Evolutionary conservation across 139 green algal species (phyloP).

Genomic region (Chlamydomonas asymmetrica): DNA sequence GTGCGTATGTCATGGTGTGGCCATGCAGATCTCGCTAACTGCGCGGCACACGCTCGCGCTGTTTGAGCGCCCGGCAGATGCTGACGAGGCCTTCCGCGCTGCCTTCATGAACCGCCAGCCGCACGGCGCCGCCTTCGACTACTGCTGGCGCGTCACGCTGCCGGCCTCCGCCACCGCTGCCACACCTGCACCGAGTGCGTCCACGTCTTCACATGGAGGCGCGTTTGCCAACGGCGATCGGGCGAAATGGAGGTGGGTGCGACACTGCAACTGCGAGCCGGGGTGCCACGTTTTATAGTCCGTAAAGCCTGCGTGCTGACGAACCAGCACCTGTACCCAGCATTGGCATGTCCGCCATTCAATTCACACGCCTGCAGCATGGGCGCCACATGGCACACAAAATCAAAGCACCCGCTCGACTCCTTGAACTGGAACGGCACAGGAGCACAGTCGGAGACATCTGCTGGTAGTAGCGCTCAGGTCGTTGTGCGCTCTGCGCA

Average conservation of each 20-base stretch:
- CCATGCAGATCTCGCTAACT: slow-evolving; percentile 21
- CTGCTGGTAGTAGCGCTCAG: no score
- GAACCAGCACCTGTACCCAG: neutral
- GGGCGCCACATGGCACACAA: no score
- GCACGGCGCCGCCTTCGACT: slow-evolving; percentile 57
- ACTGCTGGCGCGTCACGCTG: slow-evolving; percentile 52
- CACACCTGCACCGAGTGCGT: neutral
- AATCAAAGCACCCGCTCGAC: no score
- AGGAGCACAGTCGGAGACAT: no score
- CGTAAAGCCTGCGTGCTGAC: neutral
- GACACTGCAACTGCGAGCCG: neutral
- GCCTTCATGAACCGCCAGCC: slow-evolving; percentile 39
- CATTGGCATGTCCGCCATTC: neutral
- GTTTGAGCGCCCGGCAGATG: slow-evolving; percentile 38
- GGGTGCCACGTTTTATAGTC: neutral
- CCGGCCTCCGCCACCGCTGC: slow-evolving; percentile 3
- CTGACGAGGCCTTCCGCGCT: slow-evolving; percentile 55
- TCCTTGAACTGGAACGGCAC: no score
- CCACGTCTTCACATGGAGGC: neutral
- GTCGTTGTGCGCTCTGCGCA: no score
- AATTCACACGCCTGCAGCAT: no score
- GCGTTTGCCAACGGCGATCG: neutral
- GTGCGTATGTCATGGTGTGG: no score
- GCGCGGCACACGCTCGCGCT: slow-evolving; percentile 47
- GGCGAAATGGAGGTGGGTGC: neutral